A percentile compares a stretch with the other conserved stretches of the same genome.
Evolutionary conservation across 129 eudicot species (phyloP).

Genomic region (Pittosporum tobira): DNA sequence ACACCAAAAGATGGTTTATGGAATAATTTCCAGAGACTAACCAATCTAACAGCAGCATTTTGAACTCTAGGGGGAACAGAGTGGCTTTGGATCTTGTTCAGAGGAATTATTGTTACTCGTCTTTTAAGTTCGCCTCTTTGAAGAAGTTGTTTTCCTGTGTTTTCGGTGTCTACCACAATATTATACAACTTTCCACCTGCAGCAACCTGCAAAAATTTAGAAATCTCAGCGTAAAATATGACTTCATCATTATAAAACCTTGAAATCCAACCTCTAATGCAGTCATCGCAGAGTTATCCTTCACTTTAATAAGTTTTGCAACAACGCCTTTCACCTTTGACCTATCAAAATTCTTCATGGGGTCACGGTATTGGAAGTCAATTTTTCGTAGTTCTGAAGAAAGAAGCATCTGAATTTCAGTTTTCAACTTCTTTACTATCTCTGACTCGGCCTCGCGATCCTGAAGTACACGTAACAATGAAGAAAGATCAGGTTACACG

Average conservation of each 20-base stretch:
- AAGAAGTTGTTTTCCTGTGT: constrained; percentile 80
- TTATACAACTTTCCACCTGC: constrained; percentile 94
- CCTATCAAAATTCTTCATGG: constrained; percentile 79
- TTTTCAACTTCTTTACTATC: constrained; percentile 56
- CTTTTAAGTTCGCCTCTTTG: constrained; percentile 79
- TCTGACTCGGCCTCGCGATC: constrained; percentile 61
- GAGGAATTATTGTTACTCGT: constrained; percentile 89
- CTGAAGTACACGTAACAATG: constrained; percentile 24
- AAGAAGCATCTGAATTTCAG: constrained; percentile 54
- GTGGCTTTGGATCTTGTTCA: constrained; percentile 72
- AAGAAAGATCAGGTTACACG: constrained; percentile 1
- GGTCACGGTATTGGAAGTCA: constrained; percentile 77
- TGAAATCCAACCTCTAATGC: constrained; percentile 69
- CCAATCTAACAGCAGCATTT: constrained; percentile 72
- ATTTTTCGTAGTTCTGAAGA: constrained; percentile 68
- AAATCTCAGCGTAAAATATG: constrained; percentile 7
- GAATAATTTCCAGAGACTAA: constrained; percentile 12
- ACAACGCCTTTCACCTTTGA: constrained; percentile 95
- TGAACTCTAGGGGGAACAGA: constrained; percentile 50
- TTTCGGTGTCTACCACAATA: constrained; percentile 85
- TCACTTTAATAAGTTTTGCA: constrained; percentile 92
- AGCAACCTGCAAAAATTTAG: constrained; percentile 55
- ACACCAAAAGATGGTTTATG: constrained; percentile 1
- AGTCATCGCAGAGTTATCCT: constrained; percentile 73
- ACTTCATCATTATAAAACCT: constrained; percentile 2